phyloP scores from a whole-genome alignment of 345 rosid genomes.

The Erucastrum elatum region DNA sequence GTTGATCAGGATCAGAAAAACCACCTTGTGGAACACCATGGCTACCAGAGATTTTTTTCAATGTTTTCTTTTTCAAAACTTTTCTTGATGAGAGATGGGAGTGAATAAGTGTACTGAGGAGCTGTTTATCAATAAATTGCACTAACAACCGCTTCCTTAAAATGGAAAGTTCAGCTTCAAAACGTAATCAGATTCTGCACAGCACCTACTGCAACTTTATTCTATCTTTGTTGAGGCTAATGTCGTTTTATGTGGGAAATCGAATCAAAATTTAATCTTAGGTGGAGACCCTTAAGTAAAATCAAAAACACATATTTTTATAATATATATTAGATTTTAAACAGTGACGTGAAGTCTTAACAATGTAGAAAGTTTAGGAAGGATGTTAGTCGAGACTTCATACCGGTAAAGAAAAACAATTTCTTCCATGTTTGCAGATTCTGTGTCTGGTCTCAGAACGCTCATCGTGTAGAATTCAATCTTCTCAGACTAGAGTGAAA shows the following conservation, averaged over 20 bases:
- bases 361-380: neutral
- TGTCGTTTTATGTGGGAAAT: neutral
- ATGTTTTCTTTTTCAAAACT: too few species aligned
- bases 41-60: constrained; percentile 7
- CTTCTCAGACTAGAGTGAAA: constrained; percentile 64
- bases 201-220: constrained; percentile 18
- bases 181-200: constrained; percentile 14
- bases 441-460: constrained; percentile 71
- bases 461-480: constrained; percentile 89
- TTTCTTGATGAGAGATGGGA: constrained; percentile 23
- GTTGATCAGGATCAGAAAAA: constrained; percentile 19
- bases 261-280: neutral
- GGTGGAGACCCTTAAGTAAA: neutral
- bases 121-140: constrained; percentile 28
- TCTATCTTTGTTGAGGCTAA: constrained; percentile 20
- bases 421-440: constrained; percentile 59
- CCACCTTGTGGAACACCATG: constrained; percentile 1
- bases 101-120: constrained; percentile 14
- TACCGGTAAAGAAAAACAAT: constrained; percentile 89
- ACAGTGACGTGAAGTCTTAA: neutral
- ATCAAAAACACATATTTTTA: too few species aligned
- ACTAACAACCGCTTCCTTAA: constrained; percentile 19
- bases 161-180: constrained; percentile 18
- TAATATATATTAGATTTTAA: too few species aligned
- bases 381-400: constrained; percentile 12